Evolutionary conservation across 2,329 filamentous ascomycete species (phyloP).

Genomic region (Sarocladium oryzae): DNA sequence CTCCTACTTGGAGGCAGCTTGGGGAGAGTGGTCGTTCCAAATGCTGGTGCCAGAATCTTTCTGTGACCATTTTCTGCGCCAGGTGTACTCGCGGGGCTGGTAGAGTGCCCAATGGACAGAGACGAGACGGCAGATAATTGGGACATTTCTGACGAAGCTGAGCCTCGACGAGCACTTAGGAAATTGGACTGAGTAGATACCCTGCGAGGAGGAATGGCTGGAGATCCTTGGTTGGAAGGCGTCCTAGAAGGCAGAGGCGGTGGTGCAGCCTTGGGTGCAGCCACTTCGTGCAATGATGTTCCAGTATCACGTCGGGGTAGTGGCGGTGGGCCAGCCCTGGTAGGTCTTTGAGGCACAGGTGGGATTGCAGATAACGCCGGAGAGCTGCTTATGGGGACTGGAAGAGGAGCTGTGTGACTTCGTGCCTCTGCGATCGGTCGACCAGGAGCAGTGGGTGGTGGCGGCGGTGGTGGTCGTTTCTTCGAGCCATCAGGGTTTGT

Average conservation of each 20-base stretch:
- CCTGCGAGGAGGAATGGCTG: slow-evolving; percentile 44
- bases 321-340: slow-evolving; percentile 23
- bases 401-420: slow-evolving; percentile 26
- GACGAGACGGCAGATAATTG: slow-evolving; percentile 47
- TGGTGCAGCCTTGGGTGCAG: slow-evolving; percentile 16
- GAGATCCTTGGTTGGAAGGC: slow-evolving; percentile 28
- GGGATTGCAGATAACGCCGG: slow-evolving; percentile 30
- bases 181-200: slow-evolving; percentile 35
- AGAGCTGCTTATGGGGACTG: background rate
- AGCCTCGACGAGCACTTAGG: slow-evolving; percentile 41
- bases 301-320: slow-evolving; percentile 27
- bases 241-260: slow-evolving; percentile 30
- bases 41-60: slow-evolving; percentile 49
- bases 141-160: slow-evolving; percentile 52
- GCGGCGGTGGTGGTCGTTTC: slow-evolving; percentile 24
- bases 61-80: slow-evolving; percentile 34
- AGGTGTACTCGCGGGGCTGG: slow-evolving; percentile 42
- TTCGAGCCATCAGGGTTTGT: slow-evolving; percentile 33
- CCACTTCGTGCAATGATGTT: slow-evolving; percentile 14
- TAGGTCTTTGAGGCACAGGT: slow-evolving; percentile 32
- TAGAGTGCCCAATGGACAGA: slow-evolving; percentile 39
- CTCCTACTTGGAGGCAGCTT: slow-evolving; percentile 48
- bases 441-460: slow-evolving; percentile 27
- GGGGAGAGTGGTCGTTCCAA: slow-evolving; percentile 51
- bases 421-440: slow-evolving; percentile 31